phyloP scores from a whole-genome alignment of 2,329 filamentous ascomycete genomes.

The Stromatinia cepivora region DNA sequence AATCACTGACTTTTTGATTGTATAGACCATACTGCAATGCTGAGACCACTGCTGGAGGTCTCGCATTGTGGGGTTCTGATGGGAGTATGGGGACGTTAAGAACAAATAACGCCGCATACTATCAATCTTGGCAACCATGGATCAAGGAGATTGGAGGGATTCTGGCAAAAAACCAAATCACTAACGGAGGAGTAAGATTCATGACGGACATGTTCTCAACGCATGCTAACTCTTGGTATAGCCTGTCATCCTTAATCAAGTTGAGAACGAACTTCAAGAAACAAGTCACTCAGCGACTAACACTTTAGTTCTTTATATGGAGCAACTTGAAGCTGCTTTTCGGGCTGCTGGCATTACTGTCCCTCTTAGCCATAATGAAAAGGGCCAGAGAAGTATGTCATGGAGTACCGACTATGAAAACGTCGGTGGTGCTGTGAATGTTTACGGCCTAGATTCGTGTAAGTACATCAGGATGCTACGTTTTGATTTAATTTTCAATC shows the following conservation, averaged over 20 bases:
- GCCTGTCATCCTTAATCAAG: conserved; percentile 52
- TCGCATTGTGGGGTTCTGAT: conserved; percentile 49
- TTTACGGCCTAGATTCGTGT: conserved; percentile 50
- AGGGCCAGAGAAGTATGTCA: conserved; percentile 49
- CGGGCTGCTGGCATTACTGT: conserved; percentile 50
- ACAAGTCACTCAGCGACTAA: conserved; percentile 46
- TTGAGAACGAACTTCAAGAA: conserved; percentile 55
- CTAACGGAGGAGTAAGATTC: conserved; percentile 46
- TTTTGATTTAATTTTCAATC: not conserved
- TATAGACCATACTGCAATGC: conserved; percentile 51
- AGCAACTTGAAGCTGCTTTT: conserved; percentile 51
- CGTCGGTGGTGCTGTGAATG: conserved; percentile 55
- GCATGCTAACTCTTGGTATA: conserved; percentile 41
- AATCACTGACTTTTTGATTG: not conserved
- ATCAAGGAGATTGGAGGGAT: conserved; percentile 48
- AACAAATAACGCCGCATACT: conserved; percentile 48
- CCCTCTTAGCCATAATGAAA: conserved; percentile 52
- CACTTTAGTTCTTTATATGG: conserved; percentile 53
- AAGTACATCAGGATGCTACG: not conserved
- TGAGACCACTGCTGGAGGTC: conserved; percentile 51
- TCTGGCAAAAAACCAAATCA: conserved; percentile 52
- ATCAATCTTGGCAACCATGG: conserved; percentile 50
- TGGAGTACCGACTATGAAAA: conserved; percentile 58
- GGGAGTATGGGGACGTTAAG: conserved; percentile 48
- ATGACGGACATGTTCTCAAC: conserved; percentile 42